A percentile compares a stretch with the other conserved stretches of the same genome.
Conservation (phyloP, 495 filamentous ascomycete genomes). For the Penicillium taxi region DNA sequence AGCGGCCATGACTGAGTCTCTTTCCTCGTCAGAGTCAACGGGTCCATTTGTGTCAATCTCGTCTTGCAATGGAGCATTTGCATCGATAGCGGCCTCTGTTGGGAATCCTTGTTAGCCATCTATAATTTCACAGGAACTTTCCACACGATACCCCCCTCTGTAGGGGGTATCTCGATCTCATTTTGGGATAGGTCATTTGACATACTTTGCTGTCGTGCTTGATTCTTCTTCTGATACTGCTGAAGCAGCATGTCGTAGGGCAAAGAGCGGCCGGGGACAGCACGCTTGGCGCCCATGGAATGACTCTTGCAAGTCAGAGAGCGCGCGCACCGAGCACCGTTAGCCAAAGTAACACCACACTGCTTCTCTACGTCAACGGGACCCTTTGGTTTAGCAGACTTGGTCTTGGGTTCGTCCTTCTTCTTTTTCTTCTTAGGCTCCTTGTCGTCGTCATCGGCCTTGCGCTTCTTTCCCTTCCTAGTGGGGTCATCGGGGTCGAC, state of each 20-base stretch:
- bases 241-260: slow-evolving; percentile 93
- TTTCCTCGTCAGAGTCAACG: slow-evolving; percentile 91
- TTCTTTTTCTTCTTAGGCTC: slow-evolving; percentile 89
- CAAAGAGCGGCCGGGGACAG: slow-evolving; percentile 78
- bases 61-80: slow-evolving; percentile 84
- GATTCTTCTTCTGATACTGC: slow-evolving; percentile 98
- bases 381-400: slow-evolving; percentile 81
- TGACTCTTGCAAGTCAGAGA: slow-evolving; percentile 96
- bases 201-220: slow-evolving; percentile 90
- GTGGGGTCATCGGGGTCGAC: slow-evolving; percentile 50
- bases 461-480: slow-evolving; percentile 86
- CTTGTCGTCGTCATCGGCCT: slow-evolving; percentile 71
- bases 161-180: no score
- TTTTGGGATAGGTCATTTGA: no score
- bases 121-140: no score
- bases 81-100: slow-evolving; percentile 86
- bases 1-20: slow-evolving; percentile 76
- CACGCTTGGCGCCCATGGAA: slow-evolving; percentile 90
- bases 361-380: slow-evolving; percentile 97
- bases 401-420: slow-evolving; percentile 83
- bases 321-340: slow-evolving; percentile 81
- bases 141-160: no score
- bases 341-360: slow-evolving; percentile 81
- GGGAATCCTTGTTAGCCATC: no score
- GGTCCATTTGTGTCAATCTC: slow-evolving; percentile 66